A percentile compares a stretch with the other conserved stretches of the same genome.
These are phyloP conservation scores for Hamigera avellanea DNA, from an alignment of 495 filamentous ascomycete genomes.

Conservation along the genomic window DNA sequence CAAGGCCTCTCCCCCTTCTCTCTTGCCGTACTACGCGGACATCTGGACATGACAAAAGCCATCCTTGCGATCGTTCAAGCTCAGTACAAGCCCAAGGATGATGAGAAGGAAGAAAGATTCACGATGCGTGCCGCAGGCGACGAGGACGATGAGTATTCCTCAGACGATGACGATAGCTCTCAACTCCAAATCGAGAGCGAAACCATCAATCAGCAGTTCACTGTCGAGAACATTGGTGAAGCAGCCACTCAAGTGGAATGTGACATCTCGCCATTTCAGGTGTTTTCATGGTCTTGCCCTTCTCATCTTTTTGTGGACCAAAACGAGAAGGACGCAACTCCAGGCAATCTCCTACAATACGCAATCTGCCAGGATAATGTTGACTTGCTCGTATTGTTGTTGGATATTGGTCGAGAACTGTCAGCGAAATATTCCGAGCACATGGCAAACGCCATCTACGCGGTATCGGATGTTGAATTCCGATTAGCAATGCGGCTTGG, in stretches of 20 bases:
- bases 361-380: conserved; percentile 28
- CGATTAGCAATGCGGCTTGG: conserved; percentile 32
- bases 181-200: conserved; percentile 30
- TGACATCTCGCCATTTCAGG: conserved; percentile 31
- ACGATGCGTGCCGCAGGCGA: conserved; percentile 17
- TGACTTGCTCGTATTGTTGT: conserved; percentile 29
- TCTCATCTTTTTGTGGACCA: conserved; percentile 21
- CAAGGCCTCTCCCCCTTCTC: conserved; percentile 43
- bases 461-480: conserved; percentile 12
- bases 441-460: conserved; percentile 10
- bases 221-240: conserved; percentile 58
- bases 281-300: conserved; percentile 25
- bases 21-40: conserved; percentile 50
- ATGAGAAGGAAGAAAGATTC: conserved; percentile 32
- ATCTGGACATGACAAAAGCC: conserved; percentile 45
- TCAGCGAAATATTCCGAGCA: conserved; percentile 9
- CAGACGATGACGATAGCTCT: conserved; percentile 14
- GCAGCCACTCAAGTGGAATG: conserved; percentile 52
- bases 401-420: conserved; percentile 26
- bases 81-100: conserved; percentile 45
- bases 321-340: conserved; percentile 15
- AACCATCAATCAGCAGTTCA: conserved; percentile 50
- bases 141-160: conserved; percentile 19
- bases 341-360: conserved; percentile 12
- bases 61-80: conserved; percentile 54